phyloP scores from a whole-genome alignment of 257 asterid genomes.

The Anisodus acutangulus region DNA sequence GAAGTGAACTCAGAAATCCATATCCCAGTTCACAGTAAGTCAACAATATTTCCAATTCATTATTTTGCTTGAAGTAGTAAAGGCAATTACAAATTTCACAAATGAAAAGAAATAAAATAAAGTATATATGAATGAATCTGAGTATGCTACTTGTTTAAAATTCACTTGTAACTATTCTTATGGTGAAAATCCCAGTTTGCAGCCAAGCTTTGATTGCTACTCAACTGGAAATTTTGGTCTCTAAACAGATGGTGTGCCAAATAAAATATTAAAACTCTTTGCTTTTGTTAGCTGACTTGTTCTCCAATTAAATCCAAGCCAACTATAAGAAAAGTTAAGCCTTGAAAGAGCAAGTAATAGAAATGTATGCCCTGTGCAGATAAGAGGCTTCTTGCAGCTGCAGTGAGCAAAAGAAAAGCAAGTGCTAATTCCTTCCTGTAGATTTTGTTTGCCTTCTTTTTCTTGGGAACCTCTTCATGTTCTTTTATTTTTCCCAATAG shows the following conservation, averaged over 20 bases:
- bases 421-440: slow-evolving; percentile 79
- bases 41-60: slow-evolving; percentile 25
- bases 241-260: slow-evolving; percentile 39
- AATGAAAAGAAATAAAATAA: slow-evolving; percentile 30
- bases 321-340: slow-evolving; percentile 72
- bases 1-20: not conserved
- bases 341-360: slow-evolving; percentile 89
- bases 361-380: slow-evolving; percentile 93
- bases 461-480: slow-evolving; percentile 42
- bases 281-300: slow-evolving; percentile 61
- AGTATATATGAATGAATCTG: slow-evolving; percentile 32
- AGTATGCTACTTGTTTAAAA: slow-evolving; percentile 33
- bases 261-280: slow-evolving; percentile 17
- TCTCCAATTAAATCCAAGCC: slow-evolving; percentile 94
- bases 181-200: slow-evolving; percentile 40
- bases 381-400: slow-evolving; percentile 77
- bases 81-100: slow-evolving; percentile 34
- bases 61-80: slow-evolving; percentile 22
- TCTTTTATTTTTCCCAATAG: slow-evolving; percentile 62
- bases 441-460: slow-evolving; percentile 68
- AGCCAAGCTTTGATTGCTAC: slow-evolving; percentile 28
- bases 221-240: slow-evolving; percentile 37
- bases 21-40: not conserved
- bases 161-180: slow-evolving; percentile 35
- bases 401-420: slow-evolving; percentile 80